Evolutionary conservation across 202 grass and related monocot genomes (phyloP).

Genomic region (Carex arenaria): DNA sequence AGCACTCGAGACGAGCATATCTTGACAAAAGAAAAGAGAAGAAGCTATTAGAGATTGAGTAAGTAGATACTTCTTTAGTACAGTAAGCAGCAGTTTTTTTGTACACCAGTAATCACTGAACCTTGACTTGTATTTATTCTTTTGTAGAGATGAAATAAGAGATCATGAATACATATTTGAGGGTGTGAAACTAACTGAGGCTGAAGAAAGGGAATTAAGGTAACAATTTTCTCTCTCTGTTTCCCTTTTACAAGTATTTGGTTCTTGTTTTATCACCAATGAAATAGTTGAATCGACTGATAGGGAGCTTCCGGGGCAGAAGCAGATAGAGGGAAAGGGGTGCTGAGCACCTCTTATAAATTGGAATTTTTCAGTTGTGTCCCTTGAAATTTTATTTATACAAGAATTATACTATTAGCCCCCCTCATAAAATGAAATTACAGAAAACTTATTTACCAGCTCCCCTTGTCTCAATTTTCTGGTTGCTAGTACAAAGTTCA

Average conservation of each 20-base stretch:
- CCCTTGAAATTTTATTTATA: too few relatives aligned
- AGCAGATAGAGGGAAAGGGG: too few relatives aligned
- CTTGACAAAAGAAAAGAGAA: conserved; percentile 84
- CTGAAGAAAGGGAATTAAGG: conserved; percentile 78
- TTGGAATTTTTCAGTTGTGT: too few relatives aligned
- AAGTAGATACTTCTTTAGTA: conserved; percentile 29
- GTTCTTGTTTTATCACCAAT: background rate
- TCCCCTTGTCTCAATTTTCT: too few relatives aligned
- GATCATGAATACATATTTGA: conserved; percentile 90
- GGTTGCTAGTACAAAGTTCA: background rate
- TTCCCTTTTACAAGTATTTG: background rate
- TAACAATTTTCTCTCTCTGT: conserved; percentile 23
- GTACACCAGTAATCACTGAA: background rate
- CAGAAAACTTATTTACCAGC: too few relatives aligned
- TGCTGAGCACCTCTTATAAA: too few relatives aligned
- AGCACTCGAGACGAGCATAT: conserved; percentile 82
- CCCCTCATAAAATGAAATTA: too few relatives aligned
- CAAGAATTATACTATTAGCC: too few relatives aligned
- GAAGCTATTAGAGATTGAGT: conserved; percentile 88
- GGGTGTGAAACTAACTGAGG: conserved; percentile 70
- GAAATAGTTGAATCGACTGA: background rate
- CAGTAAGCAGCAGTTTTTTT: background rate
- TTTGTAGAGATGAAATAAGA: conserved; percentile 77
- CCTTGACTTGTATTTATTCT: conserved; percentile 9
- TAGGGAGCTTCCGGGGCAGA: background rate